These are phyloP conservation scores for Hypomyces rosellus DNA, from an alignment of 2,329 filamentous ascomycete species.

Conservation along the genomic window DNA sequence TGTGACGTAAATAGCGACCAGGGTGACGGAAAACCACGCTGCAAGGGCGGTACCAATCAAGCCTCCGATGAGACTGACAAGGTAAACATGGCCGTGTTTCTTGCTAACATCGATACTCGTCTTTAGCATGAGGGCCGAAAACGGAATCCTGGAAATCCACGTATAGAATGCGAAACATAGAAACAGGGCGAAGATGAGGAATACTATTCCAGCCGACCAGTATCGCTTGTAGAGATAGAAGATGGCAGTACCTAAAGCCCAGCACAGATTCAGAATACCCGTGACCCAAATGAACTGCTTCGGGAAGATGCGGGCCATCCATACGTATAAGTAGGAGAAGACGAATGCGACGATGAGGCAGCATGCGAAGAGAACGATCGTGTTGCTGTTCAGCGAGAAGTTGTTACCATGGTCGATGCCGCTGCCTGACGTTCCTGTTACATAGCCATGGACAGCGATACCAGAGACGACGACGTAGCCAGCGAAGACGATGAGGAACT, in stretches of 20 bases:
- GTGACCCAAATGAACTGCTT: constrained; percentile 92
- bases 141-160: constrained; percentile 88
- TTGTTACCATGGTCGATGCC: constrained; percentile 70
- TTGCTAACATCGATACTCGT: constrained; percentile 81
- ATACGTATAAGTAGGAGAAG: constrained; percentile 72
- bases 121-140: constrained; percentile 83
- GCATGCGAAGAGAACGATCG: constrained; percentile 77
- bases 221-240: constrained; percentile 75
- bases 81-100: constrained; percentile 75
- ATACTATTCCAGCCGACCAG: constrained; percentile 81
- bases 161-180: constrained; percentile 55
- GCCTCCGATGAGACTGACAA: constrained; percentile 79
- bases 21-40: constrained; percentile 79
- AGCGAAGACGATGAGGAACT: constrained; percentile 64
- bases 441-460: constrained; percentile 69
- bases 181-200: constrained; percentile 58
- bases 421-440: constrained; percentile 54
- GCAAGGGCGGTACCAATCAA: constrained; percentile 67
- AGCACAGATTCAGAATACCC: constrained; percentile 78
- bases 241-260: constrained; percentile 77
- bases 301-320: constrained; percentile 67
- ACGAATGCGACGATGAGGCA: constrained; percentile 67
- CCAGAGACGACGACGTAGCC: constrained; percentile 74
- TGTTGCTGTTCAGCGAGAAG: constrained; percentile 72
- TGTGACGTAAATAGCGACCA: constrained; percentile 79